phyloP scores from a whole-genome alignment of 2,329 filamentous ascomycete genomes.

The Aureobasidium mangrovei region DNA sequence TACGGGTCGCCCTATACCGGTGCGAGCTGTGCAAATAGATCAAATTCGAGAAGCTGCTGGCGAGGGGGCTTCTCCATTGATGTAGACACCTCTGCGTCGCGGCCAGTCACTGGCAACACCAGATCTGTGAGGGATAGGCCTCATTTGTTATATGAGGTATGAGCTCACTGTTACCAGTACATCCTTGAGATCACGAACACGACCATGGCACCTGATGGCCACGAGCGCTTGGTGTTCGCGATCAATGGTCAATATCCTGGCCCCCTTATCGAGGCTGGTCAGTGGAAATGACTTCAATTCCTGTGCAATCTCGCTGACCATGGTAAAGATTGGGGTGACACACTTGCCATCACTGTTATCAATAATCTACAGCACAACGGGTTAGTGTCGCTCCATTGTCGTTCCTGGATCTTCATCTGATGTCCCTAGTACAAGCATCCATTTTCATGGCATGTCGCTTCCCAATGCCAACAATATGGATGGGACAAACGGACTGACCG shows the following conservation, averaged over 20 bases:
- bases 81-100: background rate
- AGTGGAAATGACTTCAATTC: slow-evolving; percentile 18
- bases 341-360: slow-evolving; percentile 35
- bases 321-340: slow-evolving; percentile 28
- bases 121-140: background rate
- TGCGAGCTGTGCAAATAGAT: background rate
- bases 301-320: background rate
- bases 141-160: background rate
- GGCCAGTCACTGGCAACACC: background rate
- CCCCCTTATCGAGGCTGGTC: slow-evolving; percentile 36
- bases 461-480: slow-evolving; percentile 69
- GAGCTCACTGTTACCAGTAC: slow-evolving; percentile 27
- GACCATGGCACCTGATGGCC: slow-evolving; percentile 40
- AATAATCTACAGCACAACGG: slow-evolving; percentile 46
- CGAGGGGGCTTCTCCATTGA: background rate
- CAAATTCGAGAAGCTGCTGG: background rate
- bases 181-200: slow-evolving; percentile 35
- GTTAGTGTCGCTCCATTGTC: background rate
- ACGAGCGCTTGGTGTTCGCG: slow-evolving; percentile 30
- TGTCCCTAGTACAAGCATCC: slow-evolving; percentile 49
- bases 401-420: background rate
- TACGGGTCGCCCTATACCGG: background rate
- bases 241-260: slow-evolving; percentile 42
- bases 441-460: slow-evolving; percentile 71
- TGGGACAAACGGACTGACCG: slow-evolving; percentile 57